Conservation (phyloP, 1,284 basidiomycete genomes). For the Porodaedalea pini region DNA sequence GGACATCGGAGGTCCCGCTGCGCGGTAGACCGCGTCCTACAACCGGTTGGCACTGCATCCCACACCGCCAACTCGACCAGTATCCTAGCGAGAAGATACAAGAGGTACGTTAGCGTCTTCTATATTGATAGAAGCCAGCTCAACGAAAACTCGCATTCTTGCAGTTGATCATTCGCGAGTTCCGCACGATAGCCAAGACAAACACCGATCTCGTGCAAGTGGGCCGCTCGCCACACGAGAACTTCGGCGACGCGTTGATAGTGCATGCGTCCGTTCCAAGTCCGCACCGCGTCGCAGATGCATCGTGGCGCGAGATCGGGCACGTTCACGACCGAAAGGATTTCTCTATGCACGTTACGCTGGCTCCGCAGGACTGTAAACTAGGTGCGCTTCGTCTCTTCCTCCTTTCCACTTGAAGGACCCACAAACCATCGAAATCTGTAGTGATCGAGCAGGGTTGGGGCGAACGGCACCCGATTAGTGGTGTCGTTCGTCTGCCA, state of each 20-base stretch:
- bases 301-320: slow-evolving; percentile 24
- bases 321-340: slow-evolving; percentile 27
- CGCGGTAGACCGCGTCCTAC: slow-evolving; percentile 23
- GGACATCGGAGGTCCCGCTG: slow-evolving; percentile 17
- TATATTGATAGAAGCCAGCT: neutral
- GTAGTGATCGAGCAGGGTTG: slow-evolving; percentile 29
- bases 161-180: slow-evolving; percentile 1
- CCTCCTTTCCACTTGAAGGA: neutral
- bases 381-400: slow-evolving; percentile 20
- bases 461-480: slow-evolving; percentile 28
- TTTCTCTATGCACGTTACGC: slow-evolving; percentile 26
- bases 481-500: slow-evolving; percentile 21
- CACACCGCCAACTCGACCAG: slow-evolving; percentile 27
- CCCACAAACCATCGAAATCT: neutral
- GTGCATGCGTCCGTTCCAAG: slow-evolving; percentile 18
- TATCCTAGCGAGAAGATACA: slow-evolving; percentile 19
- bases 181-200: slow-evolving; percentile 13
- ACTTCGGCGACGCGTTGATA: slow-evolving; percentile 20
- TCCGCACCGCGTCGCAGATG: slow-evolving; percentile 21
- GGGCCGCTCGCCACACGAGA: slow-evolving; percentile 24
- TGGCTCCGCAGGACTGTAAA: slow-evolving; percentile 28
- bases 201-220: slow-evolving; percentile 23
- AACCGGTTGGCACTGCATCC: slow-evolving; percentile 27
- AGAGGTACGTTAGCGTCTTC: slow-evolving; percentile 16
- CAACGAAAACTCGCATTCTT: neutral